Evolutionary conservation across 2,329 filamentous ascomycete genomes (phyloP).

Genomic region (Alternaria sp.): DNA sequence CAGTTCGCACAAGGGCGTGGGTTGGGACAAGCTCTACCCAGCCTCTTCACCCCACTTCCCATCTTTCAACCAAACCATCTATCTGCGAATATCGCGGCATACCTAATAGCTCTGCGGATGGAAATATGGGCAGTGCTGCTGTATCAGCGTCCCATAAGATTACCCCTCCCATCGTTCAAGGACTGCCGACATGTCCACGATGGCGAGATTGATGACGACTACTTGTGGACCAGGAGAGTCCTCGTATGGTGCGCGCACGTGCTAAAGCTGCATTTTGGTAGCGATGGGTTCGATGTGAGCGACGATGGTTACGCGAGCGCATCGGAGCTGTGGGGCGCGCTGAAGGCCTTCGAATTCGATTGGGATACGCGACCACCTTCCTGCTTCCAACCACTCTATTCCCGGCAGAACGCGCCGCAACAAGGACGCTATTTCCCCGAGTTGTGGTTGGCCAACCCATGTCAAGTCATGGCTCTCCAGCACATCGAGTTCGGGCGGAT

Average conservation of each 20-base stretch:
- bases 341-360: slow-evolving; percentile 1
- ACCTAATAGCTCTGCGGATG: neutral
- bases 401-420: neutral
- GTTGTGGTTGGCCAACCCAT: slow-evolving; percentile 2
- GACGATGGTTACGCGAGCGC: neutral
- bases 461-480: neutral
- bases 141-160: slow-evolving; percentile 1
- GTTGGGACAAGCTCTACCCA: neutral
- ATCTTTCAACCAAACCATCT: neutral
- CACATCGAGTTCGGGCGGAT: slow-evolving; percentile 1
- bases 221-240: neutral
- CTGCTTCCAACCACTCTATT: neutral
- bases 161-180: slow-evolving; percentile 1
- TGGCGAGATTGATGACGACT: neutral
- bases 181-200: neutral
- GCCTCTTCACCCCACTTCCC: neutral
- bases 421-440: neutral
- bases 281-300: neutral
- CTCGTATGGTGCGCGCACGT: neutral
- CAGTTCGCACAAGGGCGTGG: slow-evolving; percentile 2
- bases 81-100: neutral
- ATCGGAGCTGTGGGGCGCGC: neutral
- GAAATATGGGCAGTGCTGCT: neutral
- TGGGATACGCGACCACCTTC: slow-evolving; percentile 1
- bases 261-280: neutral